Conservation (phyloP, 1,284 basidiomycete species). For the Pascua guehoae region DNA sequence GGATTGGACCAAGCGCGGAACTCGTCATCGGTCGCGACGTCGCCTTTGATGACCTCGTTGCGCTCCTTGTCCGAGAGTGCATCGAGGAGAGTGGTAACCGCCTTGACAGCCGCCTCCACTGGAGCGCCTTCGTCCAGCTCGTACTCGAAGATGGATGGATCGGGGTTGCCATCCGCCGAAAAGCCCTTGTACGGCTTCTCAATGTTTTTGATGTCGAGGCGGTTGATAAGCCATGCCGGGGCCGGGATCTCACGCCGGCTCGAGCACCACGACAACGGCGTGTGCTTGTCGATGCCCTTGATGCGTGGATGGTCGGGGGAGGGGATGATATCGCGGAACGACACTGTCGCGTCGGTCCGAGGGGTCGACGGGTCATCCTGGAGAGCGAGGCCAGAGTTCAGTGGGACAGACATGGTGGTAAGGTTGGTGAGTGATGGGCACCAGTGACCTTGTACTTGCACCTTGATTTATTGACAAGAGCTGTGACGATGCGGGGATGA, state of each 20-base stretch:
- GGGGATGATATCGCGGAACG: slow-evolving; percentile 39
- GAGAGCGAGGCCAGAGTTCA: slow-evolving; percentile 28
- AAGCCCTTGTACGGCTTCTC: slow-evolving; percentile 37
- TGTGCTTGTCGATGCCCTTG: slow-evolving; percentile 32
- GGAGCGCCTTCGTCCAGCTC: slow-evolving; percentile 40
- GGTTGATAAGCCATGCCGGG: slow-evolving; percentile 41
- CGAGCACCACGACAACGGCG: slow-evolving; percentile 33
- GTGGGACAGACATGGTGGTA: slow-evolving; percentile 7
- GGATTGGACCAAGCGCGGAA: slow-evolving; percentile 44
- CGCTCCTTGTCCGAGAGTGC: slow-evolving; percentile 19
- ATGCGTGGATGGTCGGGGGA: slow-evolving; percentile 38
- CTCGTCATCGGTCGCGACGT: slow-evolving; percentile 35
- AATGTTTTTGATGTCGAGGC: slow-evolving; percentile 32
- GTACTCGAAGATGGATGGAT: slow-evolving; percentile 27
- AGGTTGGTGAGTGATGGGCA: too few relatives aligned
- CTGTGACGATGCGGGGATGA: too few relatives aligned
- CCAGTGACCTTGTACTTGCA: too few relatives aligned
- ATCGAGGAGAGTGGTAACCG: slow-evolving; percentile 26
- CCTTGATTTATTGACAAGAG: too few relatives aligned
- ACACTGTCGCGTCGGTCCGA: slow-evolving; percentile 34
- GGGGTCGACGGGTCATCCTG: slow-evolving; percentile 36
- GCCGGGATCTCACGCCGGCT: slow-evolving; percentile 31
- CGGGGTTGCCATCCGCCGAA: slow-evolving; percentile 32
- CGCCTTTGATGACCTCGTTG: slow-evolving; percentile 24
- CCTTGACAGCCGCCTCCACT: slow-evolving; percentile 29